Evolutionary conservation across 2,329 filamentous ascomycete species (phyloP).

Genomic region (Aspergillus caelatus): DNA sequence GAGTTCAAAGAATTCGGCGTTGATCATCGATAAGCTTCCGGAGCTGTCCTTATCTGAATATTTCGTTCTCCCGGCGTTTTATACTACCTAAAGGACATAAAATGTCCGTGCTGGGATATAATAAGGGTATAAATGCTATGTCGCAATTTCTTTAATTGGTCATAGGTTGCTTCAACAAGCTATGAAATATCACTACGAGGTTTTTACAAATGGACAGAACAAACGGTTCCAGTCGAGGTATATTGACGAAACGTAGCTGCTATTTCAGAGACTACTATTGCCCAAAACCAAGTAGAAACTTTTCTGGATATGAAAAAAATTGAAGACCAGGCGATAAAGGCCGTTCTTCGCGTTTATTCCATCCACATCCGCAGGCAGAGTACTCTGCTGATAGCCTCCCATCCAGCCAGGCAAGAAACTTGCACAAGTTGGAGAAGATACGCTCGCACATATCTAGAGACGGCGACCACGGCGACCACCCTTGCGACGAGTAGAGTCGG

Average conservation of each 20-base stretch:
- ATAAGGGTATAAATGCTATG: neutral
- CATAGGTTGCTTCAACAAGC: neutral
- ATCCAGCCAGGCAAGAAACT: slow-evolving; percentile 33
- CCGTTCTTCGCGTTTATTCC: slow-evolving; percentile 59
- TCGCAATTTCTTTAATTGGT: neutral
- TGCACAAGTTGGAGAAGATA: slow-evolving; percentile 30
- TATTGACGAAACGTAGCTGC: slow-evolving; percentile 26
- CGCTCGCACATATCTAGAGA: slow-evolving; percentile 70
- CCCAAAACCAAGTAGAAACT: slow-evolving; percentile 28
- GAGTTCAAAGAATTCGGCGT: neutral
- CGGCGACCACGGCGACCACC: slow-evolving; percentile 99
- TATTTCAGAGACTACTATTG: slow-evolving; percentile 28
- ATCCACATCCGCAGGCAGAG: slow-evolving; percentile 45
- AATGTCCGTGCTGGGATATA: neutral
- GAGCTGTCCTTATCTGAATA: neutral
- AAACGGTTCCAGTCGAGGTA: slow-evolving; percentile 22
- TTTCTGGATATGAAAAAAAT: slow-evolving; percentile 42
- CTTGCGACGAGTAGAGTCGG: slow-evolving; percentile 99
- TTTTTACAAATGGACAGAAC: neutral
- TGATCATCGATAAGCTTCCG: neutral
- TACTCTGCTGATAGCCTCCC: slow-evolving; percentile 35
- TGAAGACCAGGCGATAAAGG: slow-evolving; percentile 56
- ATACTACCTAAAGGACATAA: neutral
- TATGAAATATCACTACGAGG: neutral
- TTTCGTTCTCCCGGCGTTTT: neutral